Evolutionary conservation across 768 basidiomycete species (phyloP).

Genomic region (Leucosporidium creatinivorum): DNA sequence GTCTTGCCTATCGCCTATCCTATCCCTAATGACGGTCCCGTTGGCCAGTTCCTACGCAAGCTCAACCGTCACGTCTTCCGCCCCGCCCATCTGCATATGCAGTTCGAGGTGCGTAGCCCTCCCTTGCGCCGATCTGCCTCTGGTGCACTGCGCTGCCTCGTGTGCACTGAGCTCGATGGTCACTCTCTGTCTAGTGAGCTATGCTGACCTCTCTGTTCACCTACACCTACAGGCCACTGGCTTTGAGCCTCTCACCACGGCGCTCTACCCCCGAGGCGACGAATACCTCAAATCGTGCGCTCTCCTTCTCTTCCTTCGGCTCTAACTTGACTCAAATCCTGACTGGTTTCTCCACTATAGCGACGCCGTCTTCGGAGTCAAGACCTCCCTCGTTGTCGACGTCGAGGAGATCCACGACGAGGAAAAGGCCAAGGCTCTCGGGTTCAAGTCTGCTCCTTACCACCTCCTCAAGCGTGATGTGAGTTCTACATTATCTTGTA

Average conservation of each 20-base stretch:
- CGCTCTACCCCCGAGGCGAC: constrained; percentile 65
- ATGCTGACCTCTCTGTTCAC: background rate
- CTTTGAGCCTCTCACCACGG: constrained; percentile 62
- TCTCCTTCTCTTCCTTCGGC: background rate
- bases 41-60: constrained; percentile 53
- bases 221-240: constrained; percentile 51
- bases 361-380: constrained; percentile 76
- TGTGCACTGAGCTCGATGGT: too few relatives aligned
- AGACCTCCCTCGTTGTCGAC: constrained; percentile 65
- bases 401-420: constrained; percentile 55
- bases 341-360: too few relatives aligned
- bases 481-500: background rate
- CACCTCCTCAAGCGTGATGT: constrained; percentile 47
- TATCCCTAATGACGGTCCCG: constrained; percentile 53
- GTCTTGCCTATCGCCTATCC: constrained; percentile 21
- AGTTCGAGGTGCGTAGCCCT: background rate
- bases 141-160: too few relatives aligned
- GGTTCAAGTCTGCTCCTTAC: constrained; percentile 47
- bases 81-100: constrained; percentile 68
- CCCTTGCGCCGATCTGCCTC: background rate
- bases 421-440: constrained; percentile 55
- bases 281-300: constrained; percentile 46
- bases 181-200: too few relatives aligned
- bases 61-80: constrained; percentile 63
- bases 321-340: background rate